Base-by-base conservation (phyloP, 1,284 basidiomycete genomes). In the Lentinus polychrous region DNA sequence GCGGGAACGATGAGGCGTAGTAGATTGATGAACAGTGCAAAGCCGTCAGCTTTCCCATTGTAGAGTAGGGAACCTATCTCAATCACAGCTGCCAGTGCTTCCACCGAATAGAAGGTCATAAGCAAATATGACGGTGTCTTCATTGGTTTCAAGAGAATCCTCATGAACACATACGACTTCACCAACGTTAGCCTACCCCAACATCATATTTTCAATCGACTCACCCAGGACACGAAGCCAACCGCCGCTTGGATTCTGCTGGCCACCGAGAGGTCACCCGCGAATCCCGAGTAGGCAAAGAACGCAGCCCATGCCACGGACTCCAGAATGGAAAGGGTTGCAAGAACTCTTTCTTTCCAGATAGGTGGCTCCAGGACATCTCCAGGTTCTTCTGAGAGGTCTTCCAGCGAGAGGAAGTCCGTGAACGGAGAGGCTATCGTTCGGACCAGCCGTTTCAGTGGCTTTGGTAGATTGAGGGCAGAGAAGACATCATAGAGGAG, bases 91-190 rank as follows among this genome's bases (percentile, higher is more conserved):
- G 66, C 56, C 11, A 69, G 48, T 18, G 58, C 57, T 47, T 72
- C 64, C 18, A 64, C 53, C 34, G 63, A 55, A 31, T 72, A 72
- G 54, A 79, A 76, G 2, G 68, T 49, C 36, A 79, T 66, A 8
- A 76, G 65, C 14, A 76, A 57, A 57, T 78, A 80, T 20, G 79
- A 79, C 1, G 78, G 71, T 0, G 77, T 81, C 47, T 57, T 57
- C 2, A 71, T 71, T 5, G 73, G 71, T 54, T 61, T 72, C 35
- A 69, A 52, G 32, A 67, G 50, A 45, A 72, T 52, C 47, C 66
- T 66, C 46, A 74, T 56, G 24, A 68, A 59, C 35, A 72, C 69
- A 56, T 76, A 78, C 18, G 60, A 59, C 79, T 81, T 46, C 37
- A 34, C 23, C 35, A 2, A 15, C n/a, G 18, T 23, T 34, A 6